phyloP scores from a whole-genome alignment of 805 yeast genomes.

The Starmerella ratchasimensis region DNA sequence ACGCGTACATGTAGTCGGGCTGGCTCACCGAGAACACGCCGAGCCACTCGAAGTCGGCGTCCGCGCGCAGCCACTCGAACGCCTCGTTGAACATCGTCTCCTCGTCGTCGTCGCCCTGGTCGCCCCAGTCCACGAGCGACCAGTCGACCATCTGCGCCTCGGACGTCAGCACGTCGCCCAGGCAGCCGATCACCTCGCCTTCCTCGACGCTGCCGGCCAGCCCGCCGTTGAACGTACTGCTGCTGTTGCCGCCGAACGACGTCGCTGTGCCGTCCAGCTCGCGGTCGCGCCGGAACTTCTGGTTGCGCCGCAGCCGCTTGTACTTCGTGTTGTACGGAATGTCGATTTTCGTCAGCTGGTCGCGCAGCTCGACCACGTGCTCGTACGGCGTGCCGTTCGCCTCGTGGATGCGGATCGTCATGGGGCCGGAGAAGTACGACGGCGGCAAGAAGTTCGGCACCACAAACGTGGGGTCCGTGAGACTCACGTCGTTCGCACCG shows the following conservation, averaged over 20 bases:
- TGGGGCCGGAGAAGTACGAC: slow-evolving; percentile 53
- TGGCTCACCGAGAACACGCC: slow-evolving; percentile 68
- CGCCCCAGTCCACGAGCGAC: slow-evolving; percentile 58
- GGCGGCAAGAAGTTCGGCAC: slow-evolving; percentile 9
- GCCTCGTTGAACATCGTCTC: slow-evolving; percentile 65
- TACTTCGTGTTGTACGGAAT: slow-evolving; percentile 92
- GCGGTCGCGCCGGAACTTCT: slow-evolving; percentile 29
- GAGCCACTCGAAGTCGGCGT: slow-evolving; percentile 96
- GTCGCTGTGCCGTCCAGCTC: slow-evolving; percentile 19
- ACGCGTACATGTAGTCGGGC: slow-evolving; percentile 88
- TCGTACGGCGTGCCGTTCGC: slow-evolving; percentile 98
- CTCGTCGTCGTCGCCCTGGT: slow-evolving; percentile 63
- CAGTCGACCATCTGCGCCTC: slow-evolving; percentile 52
- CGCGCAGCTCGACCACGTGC: slow-evolving; percentile 85
- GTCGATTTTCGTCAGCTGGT: slow-evolving; percentile 71
- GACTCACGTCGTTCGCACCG: background rate
- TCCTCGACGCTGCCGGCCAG: slow-evolving; percentile 25
- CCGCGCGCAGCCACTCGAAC: slow-evolving; percentile 96
- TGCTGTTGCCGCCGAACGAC: background rate
- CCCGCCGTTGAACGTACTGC: background rate
- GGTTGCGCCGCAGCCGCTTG: slow-evolving; percentile 59
- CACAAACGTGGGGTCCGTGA: background rate
- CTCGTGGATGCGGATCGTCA: slow-evolving; percentile 93
- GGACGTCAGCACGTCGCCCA: slow-evolving; percentile 65
- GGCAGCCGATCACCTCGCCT: slow-evolving; percentile 35